Evolutionary conservation across 495 filamentous ascomycete species (phyloP).

Genomic region (Melanomma pulvis-pyrius): DNA sequence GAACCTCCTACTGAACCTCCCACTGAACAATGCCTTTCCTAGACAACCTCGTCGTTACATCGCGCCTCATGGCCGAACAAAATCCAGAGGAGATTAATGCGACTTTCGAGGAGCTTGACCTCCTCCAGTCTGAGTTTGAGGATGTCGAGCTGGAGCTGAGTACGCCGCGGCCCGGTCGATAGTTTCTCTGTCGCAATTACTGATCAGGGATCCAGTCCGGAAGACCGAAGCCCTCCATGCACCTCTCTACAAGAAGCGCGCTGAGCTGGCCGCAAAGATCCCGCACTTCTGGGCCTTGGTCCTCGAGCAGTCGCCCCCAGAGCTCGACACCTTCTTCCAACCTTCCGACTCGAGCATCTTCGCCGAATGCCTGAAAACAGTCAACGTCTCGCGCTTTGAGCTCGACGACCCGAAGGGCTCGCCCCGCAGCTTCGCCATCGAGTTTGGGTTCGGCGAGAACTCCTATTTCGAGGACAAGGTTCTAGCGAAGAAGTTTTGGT

Average conservation of each 20-base stretch:
- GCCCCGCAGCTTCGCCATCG: slow-evolving; percentile 66
- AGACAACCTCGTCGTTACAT: background rate
- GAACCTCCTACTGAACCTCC: background rate
- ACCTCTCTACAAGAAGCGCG: slow-evolving; percentile 72
- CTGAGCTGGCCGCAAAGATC: slow-evolving; percentile 67
- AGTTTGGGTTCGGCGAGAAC: slow-evolving; percentile 67
- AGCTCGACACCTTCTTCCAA: slow-evolving; percentile 83
- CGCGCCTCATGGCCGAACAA: slow-evolving; percentile 35
- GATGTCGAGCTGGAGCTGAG: slow-evolving; percentile 70
- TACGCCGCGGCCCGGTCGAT: slow-evolving; percentile 38
- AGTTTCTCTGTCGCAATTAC: slow-evolving; percentile 1
- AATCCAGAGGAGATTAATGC: slow-evolving; percentile 34
- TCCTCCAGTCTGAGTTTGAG: slow-evolving; percentile 61
- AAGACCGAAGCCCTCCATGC: slow-evolving; percentile 53
- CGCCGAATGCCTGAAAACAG: slow-evolving; percentile 58
- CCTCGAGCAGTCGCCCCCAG: slow-evolving; percentile 76
- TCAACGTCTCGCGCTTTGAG: slow-evolving; percentile 79
- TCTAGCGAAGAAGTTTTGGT: slow-evolving; percentile 89
- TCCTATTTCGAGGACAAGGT: slow-evolving; percentile 71
- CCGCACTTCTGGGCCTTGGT: slow-evolving; percentile 87
- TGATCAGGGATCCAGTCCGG: slow-evolving; percentile 52
- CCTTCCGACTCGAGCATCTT: slow-evolving; percentile 72
- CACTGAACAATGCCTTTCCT: slow-evolving; percentile 24
- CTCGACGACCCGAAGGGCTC: slow-evolving; percentile 60
- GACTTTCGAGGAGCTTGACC: slow-evolving; percentile 45